phyloP scores from a whole-genome alignment of 2,329 filamentous ascomycete species.

The Claviceps citrina region DNA sequence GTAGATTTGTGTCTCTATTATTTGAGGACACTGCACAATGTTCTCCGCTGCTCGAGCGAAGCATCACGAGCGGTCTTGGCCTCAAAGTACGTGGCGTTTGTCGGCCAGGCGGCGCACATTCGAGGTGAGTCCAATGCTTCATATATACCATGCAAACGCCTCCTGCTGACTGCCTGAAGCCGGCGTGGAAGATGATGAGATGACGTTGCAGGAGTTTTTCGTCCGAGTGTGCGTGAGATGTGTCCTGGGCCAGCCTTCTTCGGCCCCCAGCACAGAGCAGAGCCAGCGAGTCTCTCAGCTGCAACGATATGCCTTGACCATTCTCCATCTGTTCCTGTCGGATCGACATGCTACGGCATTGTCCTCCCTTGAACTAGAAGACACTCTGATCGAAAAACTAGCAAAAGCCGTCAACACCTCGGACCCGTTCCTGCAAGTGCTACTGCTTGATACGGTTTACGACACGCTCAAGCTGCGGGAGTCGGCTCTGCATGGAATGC shows the following conservation, averaged over 20 bases:
- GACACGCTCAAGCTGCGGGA: constrained; percentile 54
- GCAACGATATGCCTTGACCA: constrained; percentile 53
- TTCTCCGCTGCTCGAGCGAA: constrained; percentile 51
- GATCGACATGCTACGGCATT: constrained; percentile 46
- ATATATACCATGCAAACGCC: neutral
- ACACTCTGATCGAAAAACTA: constrained; percentile 53
- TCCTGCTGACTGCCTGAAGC: constrained; percentile 21
- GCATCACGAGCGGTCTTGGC: constrained; percentile 57
- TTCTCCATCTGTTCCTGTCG: constrained; percentile 54
- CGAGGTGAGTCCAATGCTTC: constrained; percentile 29
- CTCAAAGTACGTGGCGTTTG: constrained; percentile 31
- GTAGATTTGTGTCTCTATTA: constrained; percentile 67
- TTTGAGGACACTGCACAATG: constrained; percentile 56
- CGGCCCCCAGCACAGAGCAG: constrained; percentile 13
- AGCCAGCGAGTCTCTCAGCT: constrained; percentile 43
- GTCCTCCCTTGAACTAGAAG: constrained; percentile 51
- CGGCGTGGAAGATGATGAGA: constrained; percentile 34
- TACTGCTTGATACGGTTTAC: constrained; percentile 65
- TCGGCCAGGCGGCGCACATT: constrained; percentile 19
- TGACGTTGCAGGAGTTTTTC: constrained; percentile 53
- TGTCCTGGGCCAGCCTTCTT: constrained; percentile 23
- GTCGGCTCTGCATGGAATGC: constrained; percentile 22
- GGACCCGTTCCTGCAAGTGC: constrained; percentile 58
- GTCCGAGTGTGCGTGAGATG: constrained; percentile 50
- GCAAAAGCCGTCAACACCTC: constrained; percentile 41